phyloP scores from a whole-genome alignment of 805 yeast genomes.

The Dipodascus geniculatus region DNA sequence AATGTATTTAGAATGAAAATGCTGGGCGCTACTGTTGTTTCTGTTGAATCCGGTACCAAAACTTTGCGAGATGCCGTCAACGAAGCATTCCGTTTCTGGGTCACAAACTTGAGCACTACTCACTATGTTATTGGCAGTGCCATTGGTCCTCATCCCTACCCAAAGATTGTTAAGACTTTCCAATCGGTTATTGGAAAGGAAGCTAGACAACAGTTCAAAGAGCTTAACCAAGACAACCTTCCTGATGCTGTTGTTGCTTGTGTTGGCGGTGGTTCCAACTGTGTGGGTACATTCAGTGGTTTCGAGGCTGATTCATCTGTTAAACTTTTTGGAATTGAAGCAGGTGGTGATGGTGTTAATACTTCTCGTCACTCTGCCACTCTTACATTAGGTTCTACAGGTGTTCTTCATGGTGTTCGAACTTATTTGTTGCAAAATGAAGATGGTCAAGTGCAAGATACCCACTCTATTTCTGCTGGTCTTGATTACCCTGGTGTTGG shows the following conservation, averaged over 20 bases:
- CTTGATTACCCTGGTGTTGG: constrained; percentile 99
- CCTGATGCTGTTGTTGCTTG: constrained; percentile 96
- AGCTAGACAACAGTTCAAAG: constrained; percentile 81
- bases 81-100: constrained; percentile 96
- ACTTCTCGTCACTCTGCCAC: constrained; percentile 91
- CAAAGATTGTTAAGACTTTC: constrained; percentile 95
- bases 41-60: constrained; percentile 89
- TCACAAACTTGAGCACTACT: constrained; percentile 69
- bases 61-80: constrained; percentile 97
- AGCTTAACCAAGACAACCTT: constrained; percentile 64
- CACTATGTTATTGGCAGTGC: constrained; percentile 97
- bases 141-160: constrained; percentile 98
- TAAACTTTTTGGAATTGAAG: constrained; percentile 85
- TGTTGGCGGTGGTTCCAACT: constrained; percentile 98
- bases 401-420: constrained; percentile 96
- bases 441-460: constrained; percentile 96
- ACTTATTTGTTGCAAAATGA: constrained; percentile 82
- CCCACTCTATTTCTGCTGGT: constrained; percentile 98
- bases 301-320: constrained; percentile 75
- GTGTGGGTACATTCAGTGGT: constrained; percentile 92
- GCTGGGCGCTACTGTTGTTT: constrained; percentile 88
- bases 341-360: constrained; percentile 95
- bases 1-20: constrained; percentile 96
- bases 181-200: constrained; percentile 95
- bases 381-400: constrained; percentile 83